Evolutionary conservation across 345 rosid genomes (phyloP).

Genomic region (Erodium maritimum): DNA sequence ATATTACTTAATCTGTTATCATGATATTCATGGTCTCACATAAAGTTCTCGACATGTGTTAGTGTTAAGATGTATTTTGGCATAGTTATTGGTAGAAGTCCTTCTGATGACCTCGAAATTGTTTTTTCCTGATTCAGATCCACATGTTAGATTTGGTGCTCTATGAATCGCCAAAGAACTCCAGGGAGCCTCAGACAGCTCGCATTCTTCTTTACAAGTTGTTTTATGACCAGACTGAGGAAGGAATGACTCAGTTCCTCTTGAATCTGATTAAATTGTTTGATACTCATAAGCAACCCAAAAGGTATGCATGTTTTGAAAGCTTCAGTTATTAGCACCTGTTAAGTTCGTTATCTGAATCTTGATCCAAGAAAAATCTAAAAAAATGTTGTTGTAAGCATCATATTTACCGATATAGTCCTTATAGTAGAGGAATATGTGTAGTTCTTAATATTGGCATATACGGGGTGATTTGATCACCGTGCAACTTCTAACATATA

Average conservation of each 20-base stretch:
- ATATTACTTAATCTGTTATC: no score
- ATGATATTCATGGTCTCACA: no score
- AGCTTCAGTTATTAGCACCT: slow-evolving; percentile 5
- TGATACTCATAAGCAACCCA: slow-evolving; percentile 74
- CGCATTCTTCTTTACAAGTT: slow-evolving; percentile 87
- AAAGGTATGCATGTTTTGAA: no score
- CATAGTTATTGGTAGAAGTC: not conserved
- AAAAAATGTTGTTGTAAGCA: not conserved
- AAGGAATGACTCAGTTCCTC: slow-evolving; percentile 89
- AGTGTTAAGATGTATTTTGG: no score
- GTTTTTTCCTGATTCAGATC: slow-evolving; percentile 41
- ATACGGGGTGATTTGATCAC: not conserved
- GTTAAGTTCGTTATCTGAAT: not conserved
- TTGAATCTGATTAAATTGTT: slow-evolving; percentile 64
- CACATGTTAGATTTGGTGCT: slow-evolving; percentile 65
- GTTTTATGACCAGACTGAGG: slow-evolving; percentile 89
- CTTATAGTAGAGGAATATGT: not conserved
- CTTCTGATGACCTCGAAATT: not conserved
- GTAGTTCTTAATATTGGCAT: not conserved
- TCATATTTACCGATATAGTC: not conserved
- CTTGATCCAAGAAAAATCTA: not conserved
- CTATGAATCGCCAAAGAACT: slow-evolving; percentile 54
- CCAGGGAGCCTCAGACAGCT: slow-evolving; percentile 77
- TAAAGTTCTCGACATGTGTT: no score
- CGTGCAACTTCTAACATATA: not conserved